phyloP scores from a whole-genome alignment of 768 basidiomycete species.

The Rubroboletus pulcherrimus region DNA sequence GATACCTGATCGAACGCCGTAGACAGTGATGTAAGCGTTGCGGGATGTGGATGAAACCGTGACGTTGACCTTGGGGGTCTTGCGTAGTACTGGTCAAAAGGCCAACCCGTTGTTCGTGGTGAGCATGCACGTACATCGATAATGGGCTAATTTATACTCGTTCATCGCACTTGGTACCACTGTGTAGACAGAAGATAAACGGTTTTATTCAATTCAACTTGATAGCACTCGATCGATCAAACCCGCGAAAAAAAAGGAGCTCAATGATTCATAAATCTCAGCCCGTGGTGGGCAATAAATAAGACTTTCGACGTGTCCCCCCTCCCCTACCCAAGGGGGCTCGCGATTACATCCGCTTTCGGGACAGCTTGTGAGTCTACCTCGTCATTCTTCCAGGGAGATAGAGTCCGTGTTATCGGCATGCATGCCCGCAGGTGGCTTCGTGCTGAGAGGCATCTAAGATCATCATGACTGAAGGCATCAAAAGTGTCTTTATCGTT shows the following conservation, averaged over 20 bases:
- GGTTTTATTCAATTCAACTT: background rate
- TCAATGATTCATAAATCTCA: background rate
- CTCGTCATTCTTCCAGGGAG: background rate
- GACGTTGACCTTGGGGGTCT: background rate
- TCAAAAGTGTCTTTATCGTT: background rate
- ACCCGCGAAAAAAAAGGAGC: background rate
- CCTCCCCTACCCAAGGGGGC: background rate
- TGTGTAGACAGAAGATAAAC: background rate
- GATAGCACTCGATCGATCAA: background rate
- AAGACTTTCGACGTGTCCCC: background rate
- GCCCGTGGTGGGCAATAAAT: background rate
- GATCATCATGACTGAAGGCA: background rate
- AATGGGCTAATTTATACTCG: background rate
- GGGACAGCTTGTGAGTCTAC: background rate
- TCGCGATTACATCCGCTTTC: background rate
- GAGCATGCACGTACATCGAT: conserved; percentile 2
- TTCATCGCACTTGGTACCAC: background rate
- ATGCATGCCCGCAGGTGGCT: too few species aligned
- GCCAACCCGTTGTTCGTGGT: background rate
- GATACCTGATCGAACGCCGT: background rate
- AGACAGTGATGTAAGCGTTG: background rate
- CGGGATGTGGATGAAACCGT: background rate
- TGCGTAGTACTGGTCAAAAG: background rate
- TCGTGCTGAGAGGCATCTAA: too few species aligned
- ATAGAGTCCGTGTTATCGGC: background rate